These are phyloP conservation scores for Alternaria viburni DNA, from an alignment of 2,329 filamentous ascomycete species.

Conservation along the genomic window DNA sequence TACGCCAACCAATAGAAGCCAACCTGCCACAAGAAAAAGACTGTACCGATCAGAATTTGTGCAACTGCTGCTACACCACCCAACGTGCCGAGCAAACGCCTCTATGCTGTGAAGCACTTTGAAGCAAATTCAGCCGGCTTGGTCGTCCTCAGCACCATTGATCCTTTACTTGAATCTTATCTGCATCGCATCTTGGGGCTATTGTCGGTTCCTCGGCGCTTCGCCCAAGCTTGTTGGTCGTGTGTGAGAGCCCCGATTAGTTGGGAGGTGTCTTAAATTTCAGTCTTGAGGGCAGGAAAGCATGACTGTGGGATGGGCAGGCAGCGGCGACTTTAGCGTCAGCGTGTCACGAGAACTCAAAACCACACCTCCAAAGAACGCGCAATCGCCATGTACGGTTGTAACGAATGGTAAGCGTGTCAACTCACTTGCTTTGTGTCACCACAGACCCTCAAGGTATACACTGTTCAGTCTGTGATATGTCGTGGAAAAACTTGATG, in stretches of 20 bases:
- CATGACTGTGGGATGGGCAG: not conserved
- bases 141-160: not conserved
- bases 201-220: not conserved
- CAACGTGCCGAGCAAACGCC: constrained; percentile 2
- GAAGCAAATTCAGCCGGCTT: constrained; percentile 6
- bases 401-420: no score
- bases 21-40: not conserved
- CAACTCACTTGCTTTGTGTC: not conserved
- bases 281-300: not conserved
- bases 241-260: not conserved
- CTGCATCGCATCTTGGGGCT: not conserved
- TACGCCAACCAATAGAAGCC: not conserved
- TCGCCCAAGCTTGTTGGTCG: not conserved
- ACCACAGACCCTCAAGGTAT: not conserved
- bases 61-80: not conserved
- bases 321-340: not conserved
- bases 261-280: not conserved
- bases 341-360: not conserved
- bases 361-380: not conserved
- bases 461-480: not conserved
- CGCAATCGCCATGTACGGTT: not conserved
- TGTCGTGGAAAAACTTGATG: not conserved
- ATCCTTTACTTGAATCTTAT: not conserved
- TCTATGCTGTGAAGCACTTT: constrained; percentile 16
- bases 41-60: not conserved